phyloP scores from a whole-genome alignment of 331 rosid genomes.

The Malus hybrid region DNA sequence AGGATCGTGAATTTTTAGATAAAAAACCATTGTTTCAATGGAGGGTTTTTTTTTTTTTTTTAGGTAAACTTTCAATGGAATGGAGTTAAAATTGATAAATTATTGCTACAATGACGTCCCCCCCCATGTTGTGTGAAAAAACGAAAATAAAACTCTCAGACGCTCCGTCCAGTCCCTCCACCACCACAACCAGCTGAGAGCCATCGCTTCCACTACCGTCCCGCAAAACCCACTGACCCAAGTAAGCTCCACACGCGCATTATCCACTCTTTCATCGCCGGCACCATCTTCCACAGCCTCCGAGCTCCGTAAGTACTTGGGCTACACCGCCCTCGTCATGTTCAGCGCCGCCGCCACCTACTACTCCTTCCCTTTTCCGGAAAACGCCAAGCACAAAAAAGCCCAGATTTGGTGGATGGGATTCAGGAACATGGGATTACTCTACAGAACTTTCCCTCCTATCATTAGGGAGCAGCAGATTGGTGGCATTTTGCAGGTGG shows the following conservation, averaged over 20 bases:
- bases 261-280: constrained; percentile 31
- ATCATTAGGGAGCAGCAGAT: constrained; percentile 83
- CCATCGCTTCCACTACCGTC: constrained; percentile 8
- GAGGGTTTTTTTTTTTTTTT: too few relatives aligned
- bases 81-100: too few relatives aligned
- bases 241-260: constrained; percentile 18
- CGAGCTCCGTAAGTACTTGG: constrained; percentile 68
- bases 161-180: constrained; percentile 30
- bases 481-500: constrained; percentile 92
- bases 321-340: constrained; percentile 65
- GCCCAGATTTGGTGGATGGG: constrained; percentile 88
- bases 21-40: too few relatives aligned
- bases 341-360: constrained; percentile 88
- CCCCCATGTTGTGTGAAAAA: too few relatives aligned
- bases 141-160: constrained; percentile 8
- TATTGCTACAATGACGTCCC: too few relatives aligned
- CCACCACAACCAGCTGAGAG: constrained; percentile 7
- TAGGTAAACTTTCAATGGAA: too few relatives aligned
- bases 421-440: constrained; percentile 84
- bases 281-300: constrained; percentile 33
- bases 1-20: too few relatives aligned
- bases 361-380: constrained; percentile 73
- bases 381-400: constrained; percentile 75
- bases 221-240: constrained; percentile 2
- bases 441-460: constrained; percentile 77